Base-by-base conservation (phyloP, 352 stramenopile genomes). In the Globisporangium polare region DNA sequence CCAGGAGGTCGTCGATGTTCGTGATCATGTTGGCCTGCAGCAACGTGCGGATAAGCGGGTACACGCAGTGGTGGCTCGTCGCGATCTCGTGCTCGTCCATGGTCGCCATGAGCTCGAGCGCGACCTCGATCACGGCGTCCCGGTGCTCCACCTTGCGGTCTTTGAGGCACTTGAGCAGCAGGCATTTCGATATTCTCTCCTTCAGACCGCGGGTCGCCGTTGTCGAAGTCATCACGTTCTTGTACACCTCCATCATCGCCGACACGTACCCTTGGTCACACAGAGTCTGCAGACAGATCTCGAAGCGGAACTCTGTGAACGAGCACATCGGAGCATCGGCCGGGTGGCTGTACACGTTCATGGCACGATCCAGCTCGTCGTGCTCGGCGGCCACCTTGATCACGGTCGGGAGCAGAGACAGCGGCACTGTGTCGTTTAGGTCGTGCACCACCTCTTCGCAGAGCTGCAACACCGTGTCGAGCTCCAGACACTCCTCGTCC, bases 271-370 rank as follows among this genome's bases (percentile, higher is more conserved):
- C 68, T 29, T 77, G 52, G 5, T 78, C 57, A 67, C 75, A 80
- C 29, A 92, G 59, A 39, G 77, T 76, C 55, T 88, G 79, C 39
- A 90, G 58, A 53, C 75, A 86, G 45, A 87, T 87, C 29, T 89
- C 80, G 56, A 92, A 89, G 10, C 73, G 78, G 60, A 79, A 81
- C 61, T 90, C 75, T 1, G 73, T 83, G 50, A 77, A 87, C 2
- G 39, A 43, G 24, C 64, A 68, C 74, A 89, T 80, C 2, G 61
- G 35, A 7, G 67, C 71, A 17, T 83, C 59, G 0, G 62, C 57
- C 2, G 72, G 66, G 35, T 85, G 74, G 20, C 59, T 60, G 58
- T 92, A 90, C 24, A 89, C 57, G n/a, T 71, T 67, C 80, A 92
- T 90, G 27, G 79, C 83, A 0, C 79, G 75, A 29, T 83, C 54